Evolutionary conservation across 352 stramenopile species (phyloP), one percentile per base, ranked within the genome.

Genomic region (Phytophthora sansomeana): DNA sequence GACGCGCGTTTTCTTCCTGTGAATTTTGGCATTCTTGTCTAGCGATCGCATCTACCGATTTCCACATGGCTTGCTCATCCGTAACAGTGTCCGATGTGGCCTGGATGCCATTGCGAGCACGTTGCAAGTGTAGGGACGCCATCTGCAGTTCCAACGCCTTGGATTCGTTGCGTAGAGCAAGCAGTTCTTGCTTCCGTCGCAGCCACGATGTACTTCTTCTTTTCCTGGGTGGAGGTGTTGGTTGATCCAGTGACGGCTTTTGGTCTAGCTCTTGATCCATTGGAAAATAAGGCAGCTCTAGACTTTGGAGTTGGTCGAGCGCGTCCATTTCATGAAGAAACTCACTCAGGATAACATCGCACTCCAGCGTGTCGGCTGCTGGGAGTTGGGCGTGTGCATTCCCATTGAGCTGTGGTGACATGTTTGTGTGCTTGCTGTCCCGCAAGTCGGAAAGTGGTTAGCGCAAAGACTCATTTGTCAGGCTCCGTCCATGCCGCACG

Each of bases 171-270:
- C 58, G 64, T 1, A 72, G 28, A 16, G 57, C n/a, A 4, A 38
- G 41, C 1, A 72, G 41, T 49, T 72, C 64, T 59, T 72, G 42
- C 16, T 72, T 72, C 0, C 64, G 57, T 43, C 68, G 68, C 17
- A 72, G 17, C 68, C 63, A 76, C n/a, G 68, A 76, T 6, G 58
- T 69, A n/a, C 24, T 69, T 16, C 48, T 35, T n/a, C 48, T 46
- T 50, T 62, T 72, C 19, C 36, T 39, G 17, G 56, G 30, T 3
- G 16, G 1, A 1, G 19, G 1, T 16, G 48, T 59, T 0, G 36
- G 17, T 46, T 16, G 44, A 13, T 36, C 26, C 13, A 14, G 35
- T 17, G 35, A 6, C n/a, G n/a, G 36, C 36, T 42, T 28, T 21
- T 28, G 17, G 17, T 19, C 17, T 19, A 46, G n/a, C 26, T 46